These are phyloP conservation scores for Chamaenerion angustifolium DNA, from an alignment of 345 rosid genomes.

Conservation along the genomic window DNA sequence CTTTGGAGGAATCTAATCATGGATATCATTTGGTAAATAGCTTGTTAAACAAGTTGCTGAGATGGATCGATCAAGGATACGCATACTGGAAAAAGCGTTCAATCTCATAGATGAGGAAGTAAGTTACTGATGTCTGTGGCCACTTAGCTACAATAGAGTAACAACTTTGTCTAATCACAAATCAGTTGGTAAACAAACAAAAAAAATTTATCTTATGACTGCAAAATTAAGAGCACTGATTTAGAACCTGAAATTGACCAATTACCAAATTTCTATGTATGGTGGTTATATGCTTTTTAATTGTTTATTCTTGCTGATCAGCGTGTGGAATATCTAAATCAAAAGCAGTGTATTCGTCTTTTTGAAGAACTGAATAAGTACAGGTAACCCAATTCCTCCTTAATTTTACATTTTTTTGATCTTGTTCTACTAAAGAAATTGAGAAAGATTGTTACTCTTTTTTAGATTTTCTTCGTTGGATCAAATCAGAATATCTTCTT, in stretches of 20 bases:
- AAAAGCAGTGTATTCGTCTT: conserved; percentile 64
- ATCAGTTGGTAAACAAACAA: no score
- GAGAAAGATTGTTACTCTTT: no score
- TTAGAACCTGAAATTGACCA: not conserved
- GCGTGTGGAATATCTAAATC: conserved; percentile 46
- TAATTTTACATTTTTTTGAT: not conserved
- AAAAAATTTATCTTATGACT: no score
- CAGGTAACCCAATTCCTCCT: conserved; percentile 34
- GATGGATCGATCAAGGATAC: conserved; percentile 56
- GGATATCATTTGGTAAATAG: conserved; percentile 22
- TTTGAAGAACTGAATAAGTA: conserved; percentile 74
- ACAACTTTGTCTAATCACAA: conserved; percentile 1
- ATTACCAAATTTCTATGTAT: not conserved
- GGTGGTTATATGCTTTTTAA: not conserved
- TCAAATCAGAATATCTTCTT: no score
- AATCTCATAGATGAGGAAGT: conserved; percentile 61
- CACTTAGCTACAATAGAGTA: not conserved
- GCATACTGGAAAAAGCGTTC: conserved; percentile 68
- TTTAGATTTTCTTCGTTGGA: no score
- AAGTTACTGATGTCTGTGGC: conserved; percentile 17
- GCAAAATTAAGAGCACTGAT: no score
- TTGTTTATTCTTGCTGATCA: conserved; percentile 16
- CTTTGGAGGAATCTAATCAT: not conserved
- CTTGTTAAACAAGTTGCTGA: conserved; percentile 79
- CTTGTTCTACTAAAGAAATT: not conserved